Conservation (phyloP, 2,329 filamentous ascomycete genomes). For the Pezicula radicicola region DNA sequence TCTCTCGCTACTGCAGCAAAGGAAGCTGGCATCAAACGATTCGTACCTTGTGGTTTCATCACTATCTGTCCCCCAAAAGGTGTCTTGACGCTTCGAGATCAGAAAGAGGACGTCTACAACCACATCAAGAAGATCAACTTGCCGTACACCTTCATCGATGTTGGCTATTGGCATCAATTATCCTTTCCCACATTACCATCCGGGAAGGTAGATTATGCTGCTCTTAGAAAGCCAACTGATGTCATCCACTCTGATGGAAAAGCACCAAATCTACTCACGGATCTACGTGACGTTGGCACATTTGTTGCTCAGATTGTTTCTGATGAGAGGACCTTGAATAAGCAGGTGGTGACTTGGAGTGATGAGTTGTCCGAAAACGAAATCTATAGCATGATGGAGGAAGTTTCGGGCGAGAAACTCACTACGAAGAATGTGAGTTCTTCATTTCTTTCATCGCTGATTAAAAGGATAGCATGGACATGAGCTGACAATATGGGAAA, state of each 20-base stretch:
- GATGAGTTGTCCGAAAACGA: conserved; percentile 43
- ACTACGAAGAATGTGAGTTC: conserved; percentile 11
- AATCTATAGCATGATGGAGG: conserved; percentile 43
- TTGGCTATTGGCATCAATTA: conserved; percentile 57
- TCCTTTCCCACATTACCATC: conserved; percentile 41
- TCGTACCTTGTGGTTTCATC: conserved; percentile 47
- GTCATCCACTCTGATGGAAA: conserved; percentile 44
- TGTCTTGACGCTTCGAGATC: conserved; percentile 38
- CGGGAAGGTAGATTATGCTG: conserved; percentile 25
- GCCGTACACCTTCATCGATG: conserved; percentile 54
- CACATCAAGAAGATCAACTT: conserved; percentile 44
- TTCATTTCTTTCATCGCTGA: conserved; percentile 3
- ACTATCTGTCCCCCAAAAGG: conserved; percentile 19
- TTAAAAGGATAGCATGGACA: conserved; percentile 6
- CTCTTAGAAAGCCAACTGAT: background rate
- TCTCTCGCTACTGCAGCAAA: conserved; percentile 45
- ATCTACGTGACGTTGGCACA: conserved; percentile 49
- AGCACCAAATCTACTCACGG: conserved; percentile 39
- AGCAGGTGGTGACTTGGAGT: conserved; percentile 45
- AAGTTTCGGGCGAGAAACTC: conserved; percentile 44
- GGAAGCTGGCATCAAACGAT: conserved; percentile 46
- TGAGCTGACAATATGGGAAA: background rate
- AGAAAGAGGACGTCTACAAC: conserved; percentile 50
- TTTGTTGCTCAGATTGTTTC: conserved; percentile 48
- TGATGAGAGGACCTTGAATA: conserved; percentile 52